These are phyloP conservation scores for Lenwebbia sp. DNA, from an alignment of 345 rosid species.

Conservation along the genomic window DNA sequence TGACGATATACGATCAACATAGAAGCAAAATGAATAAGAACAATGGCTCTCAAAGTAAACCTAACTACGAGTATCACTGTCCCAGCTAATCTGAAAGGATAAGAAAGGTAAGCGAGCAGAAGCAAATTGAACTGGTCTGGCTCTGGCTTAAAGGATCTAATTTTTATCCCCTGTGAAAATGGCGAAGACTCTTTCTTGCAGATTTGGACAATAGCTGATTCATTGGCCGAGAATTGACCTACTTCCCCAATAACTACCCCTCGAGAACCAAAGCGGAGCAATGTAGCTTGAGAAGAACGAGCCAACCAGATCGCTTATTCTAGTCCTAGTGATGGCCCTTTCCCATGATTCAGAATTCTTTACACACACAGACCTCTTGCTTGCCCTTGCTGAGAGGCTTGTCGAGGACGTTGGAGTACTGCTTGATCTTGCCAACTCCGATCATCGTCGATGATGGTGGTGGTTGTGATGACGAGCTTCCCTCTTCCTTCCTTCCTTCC, in stretches of 20 bases:
- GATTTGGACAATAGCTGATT: not conserved
- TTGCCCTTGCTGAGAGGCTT: constrained; percentile 97
- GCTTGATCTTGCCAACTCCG: constrained; percentile 94
- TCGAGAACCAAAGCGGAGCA: not conserved
- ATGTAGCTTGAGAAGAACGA: not conserved
- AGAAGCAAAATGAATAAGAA: not conserved
- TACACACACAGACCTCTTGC: constrained; percentile 53
- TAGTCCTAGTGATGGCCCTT: not conserved
- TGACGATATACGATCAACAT: not conserved
- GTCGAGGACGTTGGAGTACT: constrained; percentile 88
- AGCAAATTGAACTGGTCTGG: not conserved
- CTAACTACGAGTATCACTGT: not conserved
- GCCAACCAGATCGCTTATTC: not conserved
- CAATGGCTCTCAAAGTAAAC: not conserved
- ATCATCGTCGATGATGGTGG: constrained; percentile 28
- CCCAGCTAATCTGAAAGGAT: not conserved
- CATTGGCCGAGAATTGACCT: not conserved
- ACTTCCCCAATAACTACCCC: not conserved
- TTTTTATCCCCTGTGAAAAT: not conserved
- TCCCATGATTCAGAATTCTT: no score
- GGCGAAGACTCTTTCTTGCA: not conserved
- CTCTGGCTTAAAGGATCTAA: not conserved
- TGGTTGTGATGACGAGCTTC: not conserved
- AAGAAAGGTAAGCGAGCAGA: not conserved
- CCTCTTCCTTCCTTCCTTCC: not conserved